These are phyloP conservation scores for Cryphonectria naterciae DNA, from an alignment of 2,329 filamentous ascomycete species.

Conservation along the genomic window DNA sequence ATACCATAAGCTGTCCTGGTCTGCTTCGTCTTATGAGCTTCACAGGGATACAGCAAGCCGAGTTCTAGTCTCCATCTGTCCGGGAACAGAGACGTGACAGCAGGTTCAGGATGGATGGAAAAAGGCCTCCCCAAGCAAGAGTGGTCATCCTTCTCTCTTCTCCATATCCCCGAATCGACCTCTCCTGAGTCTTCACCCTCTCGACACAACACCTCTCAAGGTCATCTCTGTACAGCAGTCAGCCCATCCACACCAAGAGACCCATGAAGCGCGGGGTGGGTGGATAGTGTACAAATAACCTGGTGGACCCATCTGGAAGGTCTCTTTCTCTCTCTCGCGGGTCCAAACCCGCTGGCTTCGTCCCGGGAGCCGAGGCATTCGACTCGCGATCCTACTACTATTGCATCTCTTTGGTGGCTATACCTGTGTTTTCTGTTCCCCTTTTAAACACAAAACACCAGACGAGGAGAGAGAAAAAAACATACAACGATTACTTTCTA, in stretches of 20 bases:
- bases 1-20: too few relatives aligned
- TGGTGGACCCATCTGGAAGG: conserved; percentile 20
- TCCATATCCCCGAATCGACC: not conserved
- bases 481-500: not conserved
- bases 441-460: not conserved
- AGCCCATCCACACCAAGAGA: not conserved
- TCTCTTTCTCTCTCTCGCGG: not conserved
- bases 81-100: not conserved
- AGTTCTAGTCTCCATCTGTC: not conserved
- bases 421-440: not conserved
- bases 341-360: not conserved
- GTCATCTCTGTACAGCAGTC: not conserved
- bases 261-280: conserved; percentile 17
- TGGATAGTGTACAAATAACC: conserved; percentile 17
- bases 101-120: not conserved
- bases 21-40: not conserved
- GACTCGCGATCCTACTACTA: not conserved
- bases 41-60: too few relatives aligned
- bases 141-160: not conserved
- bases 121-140: not conserved
- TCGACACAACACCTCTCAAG: not conserved
- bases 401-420: not conserved
- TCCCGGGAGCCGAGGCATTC: conserved; percentile 15
- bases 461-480: not conserved
- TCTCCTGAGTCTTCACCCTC: not conserved